Base-by-base conservation (phyloP, 2,329 filamentous ascomycete species). In the Colletotrichum liaoningense region DNA sequence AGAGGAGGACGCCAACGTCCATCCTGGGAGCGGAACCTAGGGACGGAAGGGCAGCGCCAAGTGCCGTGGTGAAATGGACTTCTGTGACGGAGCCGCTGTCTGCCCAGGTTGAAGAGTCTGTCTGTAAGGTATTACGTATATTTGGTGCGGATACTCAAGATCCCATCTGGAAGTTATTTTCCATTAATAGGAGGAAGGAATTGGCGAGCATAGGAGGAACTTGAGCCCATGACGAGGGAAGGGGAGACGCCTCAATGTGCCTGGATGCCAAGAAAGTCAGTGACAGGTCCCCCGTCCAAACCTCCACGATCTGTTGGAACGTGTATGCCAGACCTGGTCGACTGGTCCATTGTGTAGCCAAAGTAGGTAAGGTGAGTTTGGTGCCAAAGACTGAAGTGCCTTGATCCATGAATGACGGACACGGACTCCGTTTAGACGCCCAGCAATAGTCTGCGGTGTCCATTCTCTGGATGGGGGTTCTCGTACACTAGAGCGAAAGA, bases 1-100 rank as follows among this genome's bases (percentile, higher is more conserved):
- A 49, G 19, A 49, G 19, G 19, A 68, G 66, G 28, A 59, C 42
- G 58, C 65, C 38, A 68, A 24, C 26, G 24, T 30, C 42, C n/a
- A n/a, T 42, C 38, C 38, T 7, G 38, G 38, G 7, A 42, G 16
- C 38, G 57, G 42, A 28, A 33, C 19, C 60, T 22, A 55, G 33
- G 26, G 28, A 42, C 14, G 14, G 38, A 19, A 52, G 16, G 26
- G 28, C 46, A 33, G 49, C 49, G 35, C 26, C 4, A 57, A 58
- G 22, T 49, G 58, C 64, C 65, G 62, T n/a, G 26, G 2, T 19
- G 46, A 63, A 28, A 38, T 55, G 54, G 42, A 55, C 22, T 56
- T 65, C 38, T 49, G 42, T 38, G 33, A 28, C 30, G 38, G 60
- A 28, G 28, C 24, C 38, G 46, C n/a, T 19, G 26, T 26, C 33